These are phyloP conservation scores for Fonsecaea monophora DNA, from an alignment of 2,329 filamentous ascomycete species.

Conservation along the genomic window DNA sequence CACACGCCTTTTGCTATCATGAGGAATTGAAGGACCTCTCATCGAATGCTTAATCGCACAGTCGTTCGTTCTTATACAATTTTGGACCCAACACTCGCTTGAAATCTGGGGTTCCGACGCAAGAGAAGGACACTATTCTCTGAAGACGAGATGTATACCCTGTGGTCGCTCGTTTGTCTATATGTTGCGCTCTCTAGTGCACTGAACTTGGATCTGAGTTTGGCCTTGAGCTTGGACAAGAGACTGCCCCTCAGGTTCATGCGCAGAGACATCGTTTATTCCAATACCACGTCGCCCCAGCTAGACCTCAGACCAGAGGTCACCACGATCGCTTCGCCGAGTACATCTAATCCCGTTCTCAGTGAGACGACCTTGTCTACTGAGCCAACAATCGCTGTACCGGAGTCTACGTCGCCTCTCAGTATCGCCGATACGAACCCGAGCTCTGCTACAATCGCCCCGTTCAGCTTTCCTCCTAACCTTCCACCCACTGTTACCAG, in stretches of 20 bases:
- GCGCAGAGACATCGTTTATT: constrained; percentile 19
- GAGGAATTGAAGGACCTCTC: constrained; percentile 18
- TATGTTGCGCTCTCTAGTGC: constrained; percentile 16
- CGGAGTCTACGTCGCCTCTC: neutral
- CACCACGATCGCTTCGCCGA: neutral
- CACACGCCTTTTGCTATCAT: constrained; percentile 16
- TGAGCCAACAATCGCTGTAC: neutral
- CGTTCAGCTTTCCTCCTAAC: neutral
- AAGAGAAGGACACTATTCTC: constrained; percentile 13
- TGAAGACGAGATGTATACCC: constrained; percentile 21
- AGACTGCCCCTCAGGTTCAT: constrained; percentile 19
- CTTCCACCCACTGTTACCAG: neutral
- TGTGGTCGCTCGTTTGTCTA: constrained; percentile 22
- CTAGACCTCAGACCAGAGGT: neutral
- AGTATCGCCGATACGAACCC: neutral
- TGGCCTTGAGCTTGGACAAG: constrained; percentile 10
- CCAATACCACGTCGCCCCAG: constrained; percentile 25
- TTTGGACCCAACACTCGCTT: constrained; percentile 19
- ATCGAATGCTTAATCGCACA: constrained; percentile 20
- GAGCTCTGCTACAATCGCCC: neutral
- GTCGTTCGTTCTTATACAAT: constrained; percentile 24
- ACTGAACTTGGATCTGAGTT: constrained; percentile 4
- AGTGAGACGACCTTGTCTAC: neutral
- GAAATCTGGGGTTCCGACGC: constrained; percentile 3
- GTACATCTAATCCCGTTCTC: neutral